phyloP scores from a whole-genome alignment of 257 asterid species.

The Ligustrum vulgare region DNA sequence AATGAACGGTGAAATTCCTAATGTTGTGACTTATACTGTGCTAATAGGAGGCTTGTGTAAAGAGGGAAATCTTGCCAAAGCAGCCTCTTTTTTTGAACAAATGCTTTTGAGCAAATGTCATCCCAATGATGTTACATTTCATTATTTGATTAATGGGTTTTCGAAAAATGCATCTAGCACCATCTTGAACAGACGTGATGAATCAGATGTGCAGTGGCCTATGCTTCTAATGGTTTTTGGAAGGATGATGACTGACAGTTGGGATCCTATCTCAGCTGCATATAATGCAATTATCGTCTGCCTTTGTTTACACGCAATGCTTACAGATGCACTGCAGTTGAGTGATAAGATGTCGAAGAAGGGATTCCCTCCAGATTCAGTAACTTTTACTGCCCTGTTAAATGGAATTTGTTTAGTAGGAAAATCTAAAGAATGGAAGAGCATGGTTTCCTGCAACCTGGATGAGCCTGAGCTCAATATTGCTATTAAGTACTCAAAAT shows the following conservation, averaged over 20 bases:
- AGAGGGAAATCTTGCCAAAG: slow-evolving; percentile 61
- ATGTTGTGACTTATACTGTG: slow-evolving; percentile 82
- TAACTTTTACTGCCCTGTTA: slow-evolving; percentile 64
- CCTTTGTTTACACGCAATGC: slow-evolving; percentile 67
- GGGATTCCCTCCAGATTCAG: slow-evolving; percentile 48
- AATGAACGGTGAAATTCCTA: slow-evolving; percentile 55
- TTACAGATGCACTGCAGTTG: slow-evolving; percentile 52
- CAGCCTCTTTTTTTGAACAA: slow-evolving; percentile 63
- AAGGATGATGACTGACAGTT: slow-evolving; percentile 60
- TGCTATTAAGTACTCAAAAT: slow-evolving; percentile 52
- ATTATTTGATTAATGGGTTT: slow-evolving; percentile 74
- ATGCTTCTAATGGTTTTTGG: slow-evolving; percentile 59
- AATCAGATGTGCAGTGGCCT: slow-evolving; percentile 27
- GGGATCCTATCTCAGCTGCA: slow-evolving; percentile 60
- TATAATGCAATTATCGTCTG: slow-evolving; percentile 65
- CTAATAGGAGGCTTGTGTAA: slow-evolving; percentile 75
- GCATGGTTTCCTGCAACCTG: slow-evolving; percentile 42
- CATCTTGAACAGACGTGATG: slow-evolving; percentile 19
- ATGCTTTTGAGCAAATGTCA: slow-evolving; percentile 69
- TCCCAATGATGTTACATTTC: slow-evolving; percentile 80
- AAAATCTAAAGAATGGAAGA: slow-evolving; percentile 72
- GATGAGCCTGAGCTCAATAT: slow-evolving; percentile 43
- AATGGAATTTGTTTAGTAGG: slow-evolving; percentile 68
- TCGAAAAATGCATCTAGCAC: slow-evolving; percentile 36
- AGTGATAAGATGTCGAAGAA: slow-evolving; percentile 50